Base-by-base conservation (phyloP, 75 land plant species). In the Pinus albicaulis region DNA sequence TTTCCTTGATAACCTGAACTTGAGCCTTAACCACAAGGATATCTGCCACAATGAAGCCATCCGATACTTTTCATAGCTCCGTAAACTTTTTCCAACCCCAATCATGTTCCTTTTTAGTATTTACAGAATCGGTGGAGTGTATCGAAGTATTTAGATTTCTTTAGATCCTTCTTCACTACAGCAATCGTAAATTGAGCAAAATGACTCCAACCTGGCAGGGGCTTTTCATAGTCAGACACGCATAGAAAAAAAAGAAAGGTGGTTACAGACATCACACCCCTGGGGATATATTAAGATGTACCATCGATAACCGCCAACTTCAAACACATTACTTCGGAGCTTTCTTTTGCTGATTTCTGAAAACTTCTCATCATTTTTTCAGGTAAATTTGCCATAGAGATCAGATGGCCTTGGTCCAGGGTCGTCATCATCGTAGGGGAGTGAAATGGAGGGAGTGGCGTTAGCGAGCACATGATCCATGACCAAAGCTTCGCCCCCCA, bases 71-170 rank as follows among this genome's bases (percentile, higher is more conserved):
- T 59, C 98, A 91, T 13, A 97, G 82, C 89, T 97, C 99, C 99
- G 94, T 97, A 57, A 97, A 97, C 77, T 97, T 97, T 84, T 97
- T 97, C 99, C 99, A 97, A 1, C 99, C n/a, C n/a, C n/a, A n/a
- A n/a, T n/a, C n/a, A n/a, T n/a, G n/a, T n/a, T n/a, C n/a, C n/a
- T n/a, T n/a, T 98, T 98, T 98, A 97, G 69, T 97, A 94, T 86
- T 97, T 97, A 82, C 99, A 97, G 71, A 97, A 97, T 7, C 99
- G 90, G 77, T 97, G 99, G 74, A 97, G 83, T 11, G 99, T 97
- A 86, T 97, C 99, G 8, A 56, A 56, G 77, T 94, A 94, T 77
- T 97, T 97, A 14, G 98, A 94, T 81, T 97, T 97, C 83, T 94
- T 97, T 22, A 95, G 98, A 87, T 97, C 99, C 82, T 92, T 97